phyloP scores from a whole-genome alignment of 345 rosid genomes.

The Psidium guajava region DNA sequence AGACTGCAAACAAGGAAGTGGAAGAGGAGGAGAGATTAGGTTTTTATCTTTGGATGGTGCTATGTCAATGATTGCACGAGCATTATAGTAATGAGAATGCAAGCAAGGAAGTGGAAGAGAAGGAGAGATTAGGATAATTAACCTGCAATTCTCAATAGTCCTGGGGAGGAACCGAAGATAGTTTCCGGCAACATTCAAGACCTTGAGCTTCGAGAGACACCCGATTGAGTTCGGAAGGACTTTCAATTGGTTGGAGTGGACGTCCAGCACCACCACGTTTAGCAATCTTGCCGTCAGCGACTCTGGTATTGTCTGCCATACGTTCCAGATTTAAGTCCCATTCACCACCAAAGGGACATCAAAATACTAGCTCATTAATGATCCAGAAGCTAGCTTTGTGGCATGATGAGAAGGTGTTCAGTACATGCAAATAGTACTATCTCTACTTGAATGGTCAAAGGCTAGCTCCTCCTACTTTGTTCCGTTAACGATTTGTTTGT shows the following conservation, averaged over 20 bases:
- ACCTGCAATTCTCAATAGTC: constrained; percentile 83
- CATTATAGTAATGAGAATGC: background rate
- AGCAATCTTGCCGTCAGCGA: constrained; percentile 73
- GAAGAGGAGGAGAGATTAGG: background rate
- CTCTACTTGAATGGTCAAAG: background rate
- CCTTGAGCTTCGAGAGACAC: constrained; percentile 73
- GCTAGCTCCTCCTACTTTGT: background rate
- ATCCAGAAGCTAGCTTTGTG: background rate
- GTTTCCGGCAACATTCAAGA: constrained; percentile 72
- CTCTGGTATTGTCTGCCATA: constrained; percentile 64
- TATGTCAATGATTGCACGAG: background rate
- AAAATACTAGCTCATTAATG: background rate
- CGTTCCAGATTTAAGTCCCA: background rate
- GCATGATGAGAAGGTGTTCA: background rate
- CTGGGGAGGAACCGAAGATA: constrained; percentile 51
- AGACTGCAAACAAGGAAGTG: background rate
- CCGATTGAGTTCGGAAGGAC: constrained; percentile 77
- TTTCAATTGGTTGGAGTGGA: constrained; percentile 71
- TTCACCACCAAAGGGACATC: background rate
- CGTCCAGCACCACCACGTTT: constrained; percentile 64
- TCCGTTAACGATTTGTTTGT: background rate
- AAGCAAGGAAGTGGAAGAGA: background rate
- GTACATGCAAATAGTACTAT: background rate
- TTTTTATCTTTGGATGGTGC: background rate
- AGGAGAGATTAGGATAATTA: background rate